Base-by-base conservation (phyloP, 2,329 filamentous ascomycete species). In the Clarireedia homoeocarpa region DNA sequence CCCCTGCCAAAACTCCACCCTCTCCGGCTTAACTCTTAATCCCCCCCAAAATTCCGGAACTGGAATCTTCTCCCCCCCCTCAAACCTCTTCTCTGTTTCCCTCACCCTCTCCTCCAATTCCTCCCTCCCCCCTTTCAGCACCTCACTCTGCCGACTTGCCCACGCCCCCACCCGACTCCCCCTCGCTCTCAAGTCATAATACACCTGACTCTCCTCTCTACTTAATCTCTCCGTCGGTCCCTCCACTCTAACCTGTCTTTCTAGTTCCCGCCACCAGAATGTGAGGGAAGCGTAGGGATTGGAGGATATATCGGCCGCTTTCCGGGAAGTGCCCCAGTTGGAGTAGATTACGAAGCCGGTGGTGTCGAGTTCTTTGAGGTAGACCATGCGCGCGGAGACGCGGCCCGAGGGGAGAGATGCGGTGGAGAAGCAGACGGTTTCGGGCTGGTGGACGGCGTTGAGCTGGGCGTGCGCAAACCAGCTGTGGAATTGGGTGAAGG, bases 31-130 rank as follows among this genome's bases (percentile, higher is more conserved):
- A 58, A 99, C 81, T 64, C 92, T 83, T 70, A 96, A 70, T 0
- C 94, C 94, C 30, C 94, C 94, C 94, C 94, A 99, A 70, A 96
- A 96, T 9, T 88, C 85, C 4, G 94, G 94, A 50, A 96, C 84
- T 1, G 91, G 91, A 62, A 99, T 95, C 56, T 88, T 73, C 27
- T 95, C 88, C 61, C 80, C 67, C 2, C 83, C 88, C 44, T 85
- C 79, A 69, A 96, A 99, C 63, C 75, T 79, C 70, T 80, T 74
- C 75, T 95, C 88, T 38, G 85, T 79, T 66, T 95, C 89, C 61
- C 76, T 77, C 0, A 97, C 91, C 77, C 86, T 85, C 38, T 76
- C 74, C 67, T 96, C 89, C 58, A 99, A 73, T 73, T 89, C 77
- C 59, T 79, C 80, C 49, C 92, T 77, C 4, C 87, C 88, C 71